Evolutionary conservation across 2,329 filamentous ascomycete species (phyloP), one percentile per base, ranked within the genome.

Genomic region (Diaporthe australafricana): DNA sequence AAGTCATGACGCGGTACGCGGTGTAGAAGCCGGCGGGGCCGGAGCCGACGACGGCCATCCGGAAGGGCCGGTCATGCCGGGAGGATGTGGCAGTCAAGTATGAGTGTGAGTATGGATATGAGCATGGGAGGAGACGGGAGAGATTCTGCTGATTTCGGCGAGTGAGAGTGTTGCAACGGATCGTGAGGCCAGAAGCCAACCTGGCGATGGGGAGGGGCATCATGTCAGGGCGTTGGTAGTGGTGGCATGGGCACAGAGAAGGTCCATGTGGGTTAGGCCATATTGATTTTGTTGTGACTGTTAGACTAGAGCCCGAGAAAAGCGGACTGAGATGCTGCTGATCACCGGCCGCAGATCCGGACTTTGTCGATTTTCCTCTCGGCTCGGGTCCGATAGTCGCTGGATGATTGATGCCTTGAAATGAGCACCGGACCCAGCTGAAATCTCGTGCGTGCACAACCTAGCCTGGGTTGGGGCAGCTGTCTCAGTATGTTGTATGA

Each of bases 11-110:
- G 71, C 95, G 90, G 78, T 96, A 94, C 1, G 96, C 92, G 0
- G 96, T 94, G 80, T 99, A 99, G 85, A 98, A 99, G 3, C 96
- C 96, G 16, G 96, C 96, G 1, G 96, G 96, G 1, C 96, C 96
- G 35, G 96, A 98, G 66, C 96, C 96, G 76, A 98, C 90, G 74
- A 98, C 89, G 72, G 96, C 96, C 81, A 98, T 87, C 62, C 94
- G 93, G 77, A 96, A 90, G 2, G 90, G 89, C 60, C 86, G 83
- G 71, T 84, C 82, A 79, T 78, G 60, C 75, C 76, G 74, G 55
- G 72, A 50, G 55, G 56, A 27, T 30, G 67, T 48, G 27, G 69
- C 65, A 14, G 71, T 42, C 50, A 77, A 68, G 66, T 73, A 70
- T 11, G 32, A 9, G 32, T 5, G 32, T 35, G 9, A 9, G 9